Conservation (phyloP, 2,329 filamentous ascomycete genomes). For the Gnomoniopsis smithogilvyi region DNA sequence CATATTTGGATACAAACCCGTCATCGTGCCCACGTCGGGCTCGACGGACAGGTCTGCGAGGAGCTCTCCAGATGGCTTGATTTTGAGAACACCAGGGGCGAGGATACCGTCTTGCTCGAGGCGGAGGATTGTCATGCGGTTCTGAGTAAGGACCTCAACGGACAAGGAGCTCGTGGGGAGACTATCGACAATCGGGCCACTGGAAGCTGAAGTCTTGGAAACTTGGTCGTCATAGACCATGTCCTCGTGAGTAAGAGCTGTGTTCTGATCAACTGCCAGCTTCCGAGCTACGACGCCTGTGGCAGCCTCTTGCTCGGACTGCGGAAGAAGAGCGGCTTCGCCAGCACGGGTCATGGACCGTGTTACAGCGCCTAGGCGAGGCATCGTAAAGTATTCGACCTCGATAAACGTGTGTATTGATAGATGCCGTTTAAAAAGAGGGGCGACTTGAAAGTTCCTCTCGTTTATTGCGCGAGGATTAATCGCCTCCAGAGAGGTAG, state of each 20-base stretch:
- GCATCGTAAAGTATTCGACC: not conserved
- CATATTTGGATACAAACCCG: not conserved
- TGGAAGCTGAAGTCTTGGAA: not conserved
- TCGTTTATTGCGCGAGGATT: too few relatives aligned
- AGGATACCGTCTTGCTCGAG: conserved; percentile 1
- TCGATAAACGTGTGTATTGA: not conserved
- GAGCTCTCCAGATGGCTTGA: not conserved
- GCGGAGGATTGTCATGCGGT: not conserved
- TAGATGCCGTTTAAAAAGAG: not conserved
- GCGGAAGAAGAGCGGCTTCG: not conserved
- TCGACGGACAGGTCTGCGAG: not conserved
- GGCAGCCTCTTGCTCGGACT: not conserved
- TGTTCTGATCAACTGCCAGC: too few relatives aligned
- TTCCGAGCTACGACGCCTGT: too few relatives aligned
- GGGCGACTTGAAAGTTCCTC: not conserved
- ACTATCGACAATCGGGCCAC: not conserved
- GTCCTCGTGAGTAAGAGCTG: not conserved
- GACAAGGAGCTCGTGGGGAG: not conserved
- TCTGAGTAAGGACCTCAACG: not conserved
- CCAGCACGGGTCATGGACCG: not conserved
- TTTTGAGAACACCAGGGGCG: not conserved
- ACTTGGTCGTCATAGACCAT: not conserved
- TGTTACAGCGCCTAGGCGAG: not conserved
- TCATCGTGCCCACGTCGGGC: conserved; percentile 8
- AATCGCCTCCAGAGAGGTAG: too few relatives aligned